Evolutionary conservation across 257 asterid genomes (phyloP), one percentile per base, ranked within the genome.

Genomic region (Solanum virginianum): DNA sequence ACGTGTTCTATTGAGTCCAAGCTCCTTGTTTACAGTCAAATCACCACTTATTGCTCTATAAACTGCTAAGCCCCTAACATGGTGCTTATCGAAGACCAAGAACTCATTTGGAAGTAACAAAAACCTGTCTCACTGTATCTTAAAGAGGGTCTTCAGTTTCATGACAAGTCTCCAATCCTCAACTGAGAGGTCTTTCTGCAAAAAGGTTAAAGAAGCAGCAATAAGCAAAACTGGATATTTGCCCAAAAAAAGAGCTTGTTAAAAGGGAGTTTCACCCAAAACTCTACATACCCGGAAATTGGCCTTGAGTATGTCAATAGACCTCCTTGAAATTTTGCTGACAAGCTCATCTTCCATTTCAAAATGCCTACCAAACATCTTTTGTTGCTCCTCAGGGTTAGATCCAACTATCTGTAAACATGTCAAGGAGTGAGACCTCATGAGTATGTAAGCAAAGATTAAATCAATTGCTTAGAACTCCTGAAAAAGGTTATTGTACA

Each of bases 321-420:
- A 97, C 89, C 85, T 89, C 89, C 99, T 91, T 62, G 97, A 90
- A 89, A 97, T 93, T 83, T 90, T 93, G 92, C 99, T 97, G 86
- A 97, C 98, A 55, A 97, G 99, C 94, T 97, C 98, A 80, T 97
- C 99, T 80, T 97, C 98, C 62, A 88, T 82, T 88, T 93, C 98
- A 88, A 97, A 97, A 90, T 95, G 99, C 87, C 99, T 90, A 85
- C 99, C 99, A 85, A 91, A 90, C 97, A 95, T 95, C 91, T 94
- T 95, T 85, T 95, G 99, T 83, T 95, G 98, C 91, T 95, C 99
- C 51, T 93, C 99, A 0, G 99, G 70, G 85, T 93, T 95, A 86
- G 91, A 90, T 87, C 99, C 92, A 80, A 92, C 92, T 53, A 97
- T 95, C 99, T 97, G 93, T 54, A 43, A 29, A 83, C 66, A 55